These are phyloP conservation scores for Aspergillus sp. DNA, from an alignment of 2,329 filamentous ascomycete genomes.

Conservation along the genomic window DNA sequence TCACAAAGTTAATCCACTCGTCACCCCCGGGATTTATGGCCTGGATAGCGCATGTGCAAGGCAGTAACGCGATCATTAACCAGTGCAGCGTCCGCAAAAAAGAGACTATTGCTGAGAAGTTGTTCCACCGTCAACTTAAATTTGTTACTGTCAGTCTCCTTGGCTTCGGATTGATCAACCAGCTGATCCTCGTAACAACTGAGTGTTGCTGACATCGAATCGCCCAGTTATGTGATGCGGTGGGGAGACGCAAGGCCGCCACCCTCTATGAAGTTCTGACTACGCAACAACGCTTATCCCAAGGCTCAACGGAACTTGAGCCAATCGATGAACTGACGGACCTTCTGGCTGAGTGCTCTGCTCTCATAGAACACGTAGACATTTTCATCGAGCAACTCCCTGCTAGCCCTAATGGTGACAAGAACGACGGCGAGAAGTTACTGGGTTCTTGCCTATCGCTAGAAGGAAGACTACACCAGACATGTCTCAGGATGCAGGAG, in stretches of 20 bases:
- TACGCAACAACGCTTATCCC: constrained; percentile 5
- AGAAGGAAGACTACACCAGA: constrained; percentile 15
- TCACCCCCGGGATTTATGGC: constrained; percentile 23
- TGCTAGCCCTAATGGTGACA: not conserved
- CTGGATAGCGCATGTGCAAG: constrained; percentile 27
- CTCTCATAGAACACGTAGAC: constrained; percentile 22
- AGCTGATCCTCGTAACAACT: not conserved
- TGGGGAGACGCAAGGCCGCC: constrained; percentile 21
- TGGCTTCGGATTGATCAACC: not conserved
- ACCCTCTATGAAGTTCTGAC: constrained; percentile 16
- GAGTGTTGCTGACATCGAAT: constrained; percentile 6
- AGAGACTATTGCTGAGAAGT: constrained; percentile 14
- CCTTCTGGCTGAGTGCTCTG: constrained; percentile 19
- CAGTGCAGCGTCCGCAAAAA: constrained; percentile 12
- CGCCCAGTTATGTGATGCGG: constrained; percentile 20
- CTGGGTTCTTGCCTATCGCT: constrained; percentile 15
- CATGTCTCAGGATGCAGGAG: constrained; percentile 17
- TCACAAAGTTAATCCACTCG: constrained; percentile 21
- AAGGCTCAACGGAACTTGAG: constrained; percentile 9
- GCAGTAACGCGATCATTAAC: constrained; percentile 21
- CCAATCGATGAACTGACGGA: constrained; percentile 24
- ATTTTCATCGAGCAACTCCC: constrained; percentile 5
- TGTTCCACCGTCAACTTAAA: constrained; percentile 24
- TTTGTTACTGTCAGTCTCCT: constrained; percentile 21
- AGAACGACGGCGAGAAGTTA: constrained; percentile 12